Conservation (phyloP, 768 basidiomycete species). For the Leccinum boreale region DNA sequence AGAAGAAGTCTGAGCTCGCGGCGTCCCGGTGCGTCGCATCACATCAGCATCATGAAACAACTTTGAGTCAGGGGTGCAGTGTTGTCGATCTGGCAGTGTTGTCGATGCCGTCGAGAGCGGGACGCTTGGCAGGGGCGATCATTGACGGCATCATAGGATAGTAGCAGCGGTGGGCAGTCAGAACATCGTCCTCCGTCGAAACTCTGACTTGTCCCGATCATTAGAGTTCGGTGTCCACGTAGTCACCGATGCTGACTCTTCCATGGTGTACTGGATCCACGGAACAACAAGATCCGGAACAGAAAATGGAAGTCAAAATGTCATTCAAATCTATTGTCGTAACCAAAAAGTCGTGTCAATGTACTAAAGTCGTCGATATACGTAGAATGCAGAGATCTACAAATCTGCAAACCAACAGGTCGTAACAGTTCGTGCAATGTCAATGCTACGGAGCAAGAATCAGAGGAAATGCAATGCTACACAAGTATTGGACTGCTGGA, state of each 20-base stretch:
- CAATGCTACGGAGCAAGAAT: slow-evolving; percentile 12
- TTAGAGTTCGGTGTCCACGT: background rate
- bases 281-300: background rate
- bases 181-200: background rate
- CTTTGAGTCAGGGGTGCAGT: background rate
- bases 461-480: slow-evolving; percentile 35
- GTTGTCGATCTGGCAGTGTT: background rate
- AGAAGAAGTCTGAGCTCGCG: background rate
- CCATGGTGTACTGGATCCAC: background rate
- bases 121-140: background rate
- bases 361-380: slow-evolving; percentile 19
- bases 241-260: slow-evolving; percentile 11
- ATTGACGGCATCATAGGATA: background rate
- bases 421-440: slow-evolving; percentile 15
- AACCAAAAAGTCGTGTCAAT: slow-evolving; percentile 17
- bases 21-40: background rate
- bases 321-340: slow-evolving; percentile 26
- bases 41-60: background rate
- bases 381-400: slow-evolving; percentile 30
- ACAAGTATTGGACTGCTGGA: slow-evolving; percentile 27
- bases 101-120: background rate
- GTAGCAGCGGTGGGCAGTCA: background rate
- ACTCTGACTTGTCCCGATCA: slow-evolving; percentile 3
- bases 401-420: slow-evolving; percentile 25
- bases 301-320: slow-evolving; percentile 11